These are phyloP conservation scores for Naganishia friedmannii DNA, from an alignment of 768 basidiomycete species.

Conservation along the genomic window DNA sequence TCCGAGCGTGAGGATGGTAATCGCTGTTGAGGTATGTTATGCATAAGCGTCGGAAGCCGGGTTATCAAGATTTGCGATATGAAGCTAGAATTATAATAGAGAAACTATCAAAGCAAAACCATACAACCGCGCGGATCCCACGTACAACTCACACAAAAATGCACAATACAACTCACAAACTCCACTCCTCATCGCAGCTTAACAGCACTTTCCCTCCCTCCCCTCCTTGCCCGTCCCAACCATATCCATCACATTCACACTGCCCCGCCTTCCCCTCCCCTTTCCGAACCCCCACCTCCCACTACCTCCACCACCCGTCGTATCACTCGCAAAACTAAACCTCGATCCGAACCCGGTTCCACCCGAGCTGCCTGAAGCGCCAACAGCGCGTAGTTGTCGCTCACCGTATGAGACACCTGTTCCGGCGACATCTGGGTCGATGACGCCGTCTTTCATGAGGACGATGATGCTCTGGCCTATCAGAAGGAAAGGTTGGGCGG, in stretches of 20 bases:
- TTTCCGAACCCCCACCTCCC: slow-evolving; percentile 24
- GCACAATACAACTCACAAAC: neutral
- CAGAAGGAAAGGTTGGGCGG: slow-evolving; percentile 77
- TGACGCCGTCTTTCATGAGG: slow-evolving; percentile 80
- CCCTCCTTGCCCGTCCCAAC: slow-evolving; percentile 39
- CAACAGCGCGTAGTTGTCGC: slow-evolving; percentile 78
- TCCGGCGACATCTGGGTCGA: slow-evolving; percentile 91
- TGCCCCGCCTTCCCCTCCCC: slow-evolving; percentile 36
- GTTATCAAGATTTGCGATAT: too few species aligned
- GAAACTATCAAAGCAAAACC: too few species aligned
- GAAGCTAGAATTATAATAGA: too few species aligned
- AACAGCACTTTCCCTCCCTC: slow-evolving; percentile 40
- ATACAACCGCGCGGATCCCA: too few species aligned
- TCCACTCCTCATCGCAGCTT: neutral
- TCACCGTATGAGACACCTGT: slow-evolving; percentile 97
- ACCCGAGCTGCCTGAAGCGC: neutral
- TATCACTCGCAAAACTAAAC: slow-evolving; percentile 62
- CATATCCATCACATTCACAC: slow-evolving; percentile 48
- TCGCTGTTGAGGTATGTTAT: too few species aligned
- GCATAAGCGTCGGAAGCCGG: too few species aligned
- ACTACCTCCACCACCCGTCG: slow-evolving; percentile 19
- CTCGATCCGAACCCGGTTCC: slow-evolving; percentile 72
- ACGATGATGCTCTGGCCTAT: slow-evolving; percentile 83
- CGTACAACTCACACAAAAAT: too few species aligned
- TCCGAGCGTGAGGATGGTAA: too few species aligned